Evolutionary conservation across 2,329 filamentous ascomycete genomes (phyloP), one percentile per base, ranked within the genome.

Genomic region (Fusarium chaquense): DNA sequence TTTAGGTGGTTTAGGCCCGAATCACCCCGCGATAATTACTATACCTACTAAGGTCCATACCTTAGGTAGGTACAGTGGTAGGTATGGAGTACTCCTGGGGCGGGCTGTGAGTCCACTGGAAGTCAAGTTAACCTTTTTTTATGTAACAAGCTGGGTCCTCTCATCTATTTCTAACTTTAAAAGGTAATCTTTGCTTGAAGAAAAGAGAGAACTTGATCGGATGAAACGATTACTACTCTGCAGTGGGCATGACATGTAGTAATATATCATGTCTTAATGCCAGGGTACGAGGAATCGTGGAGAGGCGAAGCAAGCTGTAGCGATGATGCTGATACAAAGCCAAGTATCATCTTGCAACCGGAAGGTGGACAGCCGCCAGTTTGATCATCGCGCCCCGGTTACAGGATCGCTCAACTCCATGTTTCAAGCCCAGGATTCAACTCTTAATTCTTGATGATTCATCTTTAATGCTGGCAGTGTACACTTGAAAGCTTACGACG

Each of bases 331-430:
- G 65, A 65, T 50, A 68, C 65, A 50, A 45, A 46, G 53, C 59
- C 60, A 47, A 67, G 58, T 65, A 41, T 61, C 62, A 62, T 62
- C 41, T 55, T 70, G 67, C 47, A 60, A 70, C 67, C 67, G 67
- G 67, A 70, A 67, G 30, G 51, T 28, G 26, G 40, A 36, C 43
- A 59, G 44, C 67, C 67, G 67, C 49, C 36, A 38, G 67, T 70
- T 69, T 69, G 67, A 69, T 69, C 67, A 52, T n/a, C 67, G 26
- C 62, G 57, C 62, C 60, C 28, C 35, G 60, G 60, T 62, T 70
- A 62, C 62, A 55, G 49, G 46, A 52, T 40, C 9, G 32, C 49
- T 24, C 26, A 50, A 36, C 51, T 30, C 50, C 64, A 44, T 50
- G 67, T 70, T 70, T 70, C 67, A 70, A 40, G 24, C 13, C 49